A percentile compares a stretch with the other conserved stretches of the same genome.
Conservation (phyloP, 441 rosid species). For the Adansonia gregorii region DNA sequence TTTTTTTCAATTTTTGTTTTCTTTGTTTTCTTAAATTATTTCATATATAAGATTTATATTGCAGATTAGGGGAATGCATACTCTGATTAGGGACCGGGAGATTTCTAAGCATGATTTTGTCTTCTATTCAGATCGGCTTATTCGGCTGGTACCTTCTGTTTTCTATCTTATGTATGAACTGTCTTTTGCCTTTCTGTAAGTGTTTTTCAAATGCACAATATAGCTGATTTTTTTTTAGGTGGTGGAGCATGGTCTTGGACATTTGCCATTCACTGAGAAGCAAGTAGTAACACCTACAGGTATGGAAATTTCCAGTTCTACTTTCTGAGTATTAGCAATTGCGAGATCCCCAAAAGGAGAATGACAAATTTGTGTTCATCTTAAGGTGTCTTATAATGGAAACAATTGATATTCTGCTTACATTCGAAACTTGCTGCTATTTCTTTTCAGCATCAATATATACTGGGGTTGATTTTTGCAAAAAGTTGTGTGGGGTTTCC, state of each 20-base stretch:
- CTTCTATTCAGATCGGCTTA: slow-evolving; percentile 94
- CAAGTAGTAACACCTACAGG: slow-evolving; percentile 97
- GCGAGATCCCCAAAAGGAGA: neutral
- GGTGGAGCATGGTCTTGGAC: slow-evolving; percentile 97
- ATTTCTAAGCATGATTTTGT: slow-evolving; percentile 95
- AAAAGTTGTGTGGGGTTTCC: slow-evolving; percentile 96
- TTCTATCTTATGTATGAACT: neutral
- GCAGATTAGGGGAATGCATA: slow-evolving; percentile 99
- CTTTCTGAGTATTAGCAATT: neutral
- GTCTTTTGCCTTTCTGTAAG: neutral
- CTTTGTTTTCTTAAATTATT: slow-evolving; percentile 17
- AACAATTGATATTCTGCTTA: slow-evolving; percentile 1
- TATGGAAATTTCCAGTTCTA: slow-evolving; percentile 26
- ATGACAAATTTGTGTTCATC: neutral
- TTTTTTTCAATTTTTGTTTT: neutral
- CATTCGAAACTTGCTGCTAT: slow-evolving; percentile 6
- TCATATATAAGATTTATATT: slow-evolving; percentile 31
- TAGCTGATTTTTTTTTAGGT: slow-evolving; percentile 53
- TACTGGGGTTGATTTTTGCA: slow-evolving; percentile 96
- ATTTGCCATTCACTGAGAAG: slow-evolving; percentile 94
- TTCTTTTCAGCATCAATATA: slow-evolving; percentile 67
- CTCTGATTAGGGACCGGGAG: slow-evolving; percentile 86
- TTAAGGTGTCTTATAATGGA: neutral
- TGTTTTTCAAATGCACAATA: slow-evolving; percentile 16
- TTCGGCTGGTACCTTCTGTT: slow-evolving; percentile 68